phyloP scores from a whole-genome alignment of 495 filamentous ascomycete species.

The Recurvomyces mirabilis region DNA sequence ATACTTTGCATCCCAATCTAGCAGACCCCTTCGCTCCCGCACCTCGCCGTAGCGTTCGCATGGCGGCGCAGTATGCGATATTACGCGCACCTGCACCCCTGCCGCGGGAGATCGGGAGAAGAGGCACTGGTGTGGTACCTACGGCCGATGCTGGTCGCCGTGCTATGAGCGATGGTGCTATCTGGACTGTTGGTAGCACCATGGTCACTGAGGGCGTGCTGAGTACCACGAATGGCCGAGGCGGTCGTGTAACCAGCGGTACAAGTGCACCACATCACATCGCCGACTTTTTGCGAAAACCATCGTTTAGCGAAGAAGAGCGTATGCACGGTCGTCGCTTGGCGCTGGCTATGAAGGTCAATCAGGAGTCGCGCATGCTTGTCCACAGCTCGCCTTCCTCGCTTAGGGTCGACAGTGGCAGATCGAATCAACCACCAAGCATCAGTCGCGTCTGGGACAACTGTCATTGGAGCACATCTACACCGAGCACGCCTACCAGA shows the following conservation, averaged over 20 bases:
- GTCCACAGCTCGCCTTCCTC: slow-evolving; percentile 7
- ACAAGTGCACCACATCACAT: slow-evolving; percentile 65
- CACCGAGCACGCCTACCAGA: slow-evolving; percentile 15
- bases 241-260: slow-evolving; percentile 52
- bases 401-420: background rate
- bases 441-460: slow-evolving; percentile 27
- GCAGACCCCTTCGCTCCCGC: slow-evolving; percentile 15
- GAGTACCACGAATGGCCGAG: slow-evolving; percentile 39
- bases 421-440: background rate
- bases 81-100: slow-evolving; percentile 3
- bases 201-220: slow-evolving; percentile 16
- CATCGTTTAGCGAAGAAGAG: slow-evolving; percentile 8
- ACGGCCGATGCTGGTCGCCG: background rate
- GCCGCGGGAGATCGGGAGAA: background rate
- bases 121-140: background rate
- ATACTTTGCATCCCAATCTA: too few species aligned
- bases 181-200: slow-evolving; percentile 72
- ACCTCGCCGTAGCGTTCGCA: slow-evolving; percentile 4
- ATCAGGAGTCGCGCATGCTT: slow-evolving; percentile 47
- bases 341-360: slow-evolving; percentile 74
- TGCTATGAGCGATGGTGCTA: slow-evolving; percentile 52
- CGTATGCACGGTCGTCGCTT: slow-evolving; percentile 55
- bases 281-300: slow-evolving; percentile 48
- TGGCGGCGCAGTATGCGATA: slow-evolving; percentile 15
- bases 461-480: slow-evolving; percentile 37